Percentiles rank a stretch among this genome's conserved stretches.
Conservation (phyloP, 2,329 filamentous ascomycete species). For the Pseudogymnoascus sp. region DNA sequence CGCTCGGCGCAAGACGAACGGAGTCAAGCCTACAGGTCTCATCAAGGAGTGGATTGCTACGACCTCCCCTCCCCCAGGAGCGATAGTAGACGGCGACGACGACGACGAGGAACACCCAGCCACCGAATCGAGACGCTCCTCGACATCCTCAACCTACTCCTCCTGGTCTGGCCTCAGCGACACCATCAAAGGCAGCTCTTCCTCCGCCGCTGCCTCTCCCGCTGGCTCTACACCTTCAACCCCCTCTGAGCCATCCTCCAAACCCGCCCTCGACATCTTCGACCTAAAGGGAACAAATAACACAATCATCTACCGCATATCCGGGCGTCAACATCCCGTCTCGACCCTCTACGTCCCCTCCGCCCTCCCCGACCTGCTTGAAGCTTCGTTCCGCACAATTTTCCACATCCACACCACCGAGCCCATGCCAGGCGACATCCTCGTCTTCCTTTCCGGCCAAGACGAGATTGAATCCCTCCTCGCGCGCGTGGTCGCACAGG, state of each 20-base stretch:
- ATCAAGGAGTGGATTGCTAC: background rate
- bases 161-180: constrained; percentile 7
- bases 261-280: background rate
- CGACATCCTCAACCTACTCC: background rate
- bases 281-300: constrained; percentile 17
- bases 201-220: background rate
- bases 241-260: background rate
- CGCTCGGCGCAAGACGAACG: background rate
- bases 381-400: constrained; percentile 71
- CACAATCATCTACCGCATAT: constrained; percentile 47
- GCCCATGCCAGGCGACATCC: constrained; percentile 84
- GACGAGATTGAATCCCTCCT: constrained; percentile 84
- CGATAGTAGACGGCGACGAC: background rate
- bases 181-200: background rate
- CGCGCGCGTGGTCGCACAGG: constrained; percentile 72
- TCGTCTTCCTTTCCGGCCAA: constrained; percentile 87
- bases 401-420: constrained; percentile 83
- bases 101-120: background rate
- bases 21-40: background rate
- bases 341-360: constrained; percentile 65
- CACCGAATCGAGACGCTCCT: background rate
- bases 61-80: background rate
- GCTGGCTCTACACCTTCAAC: background rate
- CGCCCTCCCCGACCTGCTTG: constrained; percentile 73
- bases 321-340: constrained; percentile 83